phyloP scores from a whole-genome alignment of 257 asterid genomes.

The Nicotiana tabacum region DNA sequence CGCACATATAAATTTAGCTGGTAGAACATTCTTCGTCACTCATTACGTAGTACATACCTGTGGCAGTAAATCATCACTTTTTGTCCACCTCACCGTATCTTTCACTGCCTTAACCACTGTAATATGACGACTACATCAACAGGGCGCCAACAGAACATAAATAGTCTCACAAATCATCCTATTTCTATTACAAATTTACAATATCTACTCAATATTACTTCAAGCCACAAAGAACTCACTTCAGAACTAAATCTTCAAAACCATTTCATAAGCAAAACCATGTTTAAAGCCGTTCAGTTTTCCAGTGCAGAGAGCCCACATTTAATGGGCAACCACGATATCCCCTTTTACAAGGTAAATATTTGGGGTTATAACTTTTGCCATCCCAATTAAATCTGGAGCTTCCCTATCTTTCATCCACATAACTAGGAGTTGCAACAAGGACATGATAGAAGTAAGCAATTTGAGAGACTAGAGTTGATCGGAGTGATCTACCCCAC shows the following conservation, averaged over 20 bases:
- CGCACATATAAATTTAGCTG: neutral
- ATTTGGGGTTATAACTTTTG: neutral
- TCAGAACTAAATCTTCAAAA: neutral
- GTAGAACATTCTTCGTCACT: neutral
- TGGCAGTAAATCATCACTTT: neutral
- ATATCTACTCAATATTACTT: neutral
- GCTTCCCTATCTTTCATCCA: neutral
- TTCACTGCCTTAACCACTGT: slow-evolving; percentile 1
- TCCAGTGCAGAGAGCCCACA: neutral
- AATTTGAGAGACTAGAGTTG: neutral
- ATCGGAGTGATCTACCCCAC: neutral
- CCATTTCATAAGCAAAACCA: neutral
- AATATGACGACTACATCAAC: neutral
- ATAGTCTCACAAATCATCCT: neutral
- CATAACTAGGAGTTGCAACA: neutral
- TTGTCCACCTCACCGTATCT: neutral
- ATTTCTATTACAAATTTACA: neutral
- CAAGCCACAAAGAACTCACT: neutral
- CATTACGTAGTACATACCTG: neutral
- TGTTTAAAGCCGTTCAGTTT: neutral
- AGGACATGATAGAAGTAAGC: neutral
- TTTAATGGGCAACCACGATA: neutral
- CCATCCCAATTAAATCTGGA: neutral
- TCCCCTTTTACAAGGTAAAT: neutral
- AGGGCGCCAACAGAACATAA: neutral